Evolutionary conservation across 805 yeast genomes (phyloP).

Genomic region (Myxozyma nipponensis): DNA sequence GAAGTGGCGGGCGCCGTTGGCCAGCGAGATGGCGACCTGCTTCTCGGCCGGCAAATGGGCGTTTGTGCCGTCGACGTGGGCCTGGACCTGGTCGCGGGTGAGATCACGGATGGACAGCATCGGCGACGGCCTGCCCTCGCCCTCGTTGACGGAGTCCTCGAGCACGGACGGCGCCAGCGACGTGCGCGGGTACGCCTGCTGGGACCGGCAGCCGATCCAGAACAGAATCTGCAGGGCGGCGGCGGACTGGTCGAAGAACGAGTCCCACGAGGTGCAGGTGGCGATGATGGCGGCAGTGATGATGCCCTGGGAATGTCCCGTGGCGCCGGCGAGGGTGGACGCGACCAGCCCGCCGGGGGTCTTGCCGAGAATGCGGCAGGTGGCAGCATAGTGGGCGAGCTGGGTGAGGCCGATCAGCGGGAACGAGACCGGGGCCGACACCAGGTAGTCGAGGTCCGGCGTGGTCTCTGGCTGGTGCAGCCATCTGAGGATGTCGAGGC

Average conservation of each 20-base stretch:
- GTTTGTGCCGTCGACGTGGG: slow-evolving; percentile 79
- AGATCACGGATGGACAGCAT: slow-evolving; percentile 94
- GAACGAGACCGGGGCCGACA: slow-evolving; percentile 90
- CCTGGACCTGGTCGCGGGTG: slow-evolving; percentile 71
- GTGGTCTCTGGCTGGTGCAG: slow-evolving; percentile 76
- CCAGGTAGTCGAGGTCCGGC: slow-evolving; percentile 82
- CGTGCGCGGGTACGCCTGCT: slow-evolving; percentile 86
- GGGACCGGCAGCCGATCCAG: slow-evolving; percentile 90
- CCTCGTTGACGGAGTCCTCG: slow-evolving; percentile 86
- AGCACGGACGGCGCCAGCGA: slow-evolving; percentile 90
- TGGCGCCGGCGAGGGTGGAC: slow-evolving; percentile 34
- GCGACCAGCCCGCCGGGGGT: slow-evolving; percentile 75
- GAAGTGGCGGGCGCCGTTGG: slow-evolving; percentile 93
- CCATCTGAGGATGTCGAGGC: slow-evolving; percentile 80
- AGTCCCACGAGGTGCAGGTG: slow-evolving; percentile 75
- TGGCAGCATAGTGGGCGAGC: slow-evolving; percentile 85
- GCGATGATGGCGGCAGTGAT: slow-evolving; percentile 92
- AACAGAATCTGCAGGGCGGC: slow-evolving; percentile 82
- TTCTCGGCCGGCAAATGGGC: slow-evolving; percentile 88
- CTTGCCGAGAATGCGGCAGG: slow-evolving; percentile 77
- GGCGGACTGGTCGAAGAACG: slow-evolving; percentile 65
- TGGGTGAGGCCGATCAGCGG: slow-evolving; percentile 97
- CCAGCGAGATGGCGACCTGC: slow-evolving; percentile 83
- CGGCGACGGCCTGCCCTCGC: slow-evolving; percentile 96
- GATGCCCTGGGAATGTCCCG: slow-evolving; percentile 52